These are phyloP conservation scores for Yarrowia galli DNA, from an alignment of 1,139 yeast genomes.

Conservation along the genomic window DNA sequence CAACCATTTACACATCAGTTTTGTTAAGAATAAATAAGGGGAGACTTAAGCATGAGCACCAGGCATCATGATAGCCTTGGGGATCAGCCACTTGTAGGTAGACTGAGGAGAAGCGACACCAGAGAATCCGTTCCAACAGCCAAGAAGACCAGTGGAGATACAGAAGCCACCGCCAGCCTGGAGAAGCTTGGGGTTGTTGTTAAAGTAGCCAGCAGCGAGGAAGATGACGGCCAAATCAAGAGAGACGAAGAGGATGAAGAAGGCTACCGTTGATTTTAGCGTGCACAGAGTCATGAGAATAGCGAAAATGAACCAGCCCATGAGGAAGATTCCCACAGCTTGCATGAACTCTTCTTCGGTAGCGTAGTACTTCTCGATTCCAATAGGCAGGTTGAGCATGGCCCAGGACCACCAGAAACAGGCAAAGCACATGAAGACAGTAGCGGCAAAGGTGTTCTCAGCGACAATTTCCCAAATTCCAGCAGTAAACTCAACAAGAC, in stretches of 20 bases:
- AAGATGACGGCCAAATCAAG: slow-evolving; percentile 72
- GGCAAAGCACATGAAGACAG: slow-evolving; percentile 79
- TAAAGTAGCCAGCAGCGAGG: slow-evolving; percentile 66
- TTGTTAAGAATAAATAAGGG: slow-evolving; percentile 12
- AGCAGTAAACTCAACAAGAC: slow-evolving; percentile 73
- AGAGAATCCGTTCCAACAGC: slow-evolving; percentile 88
- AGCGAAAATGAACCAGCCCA: slow-evolving; percentile 86
- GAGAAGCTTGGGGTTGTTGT: slow-evolving; percentile 50
- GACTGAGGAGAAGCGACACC: slow-evolving; percentile 64
- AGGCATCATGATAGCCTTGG: slow-evolving; percentile 38
- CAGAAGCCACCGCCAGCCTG: slow-evolving; percentile 84
- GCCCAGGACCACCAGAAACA: slow-evolving; percentile 86
- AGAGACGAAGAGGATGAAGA: slow-evolving; percentile 70
- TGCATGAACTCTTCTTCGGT: slow-evolving; percentile 53
- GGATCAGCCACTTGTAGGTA: slow-evolving; percentile 31
- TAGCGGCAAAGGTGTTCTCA: slow-evolving; percentile 89
- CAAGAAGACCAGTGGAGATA: slow-evolving; percentile 71
- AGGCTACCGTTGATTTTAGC: slow-evolving; percentile 78
- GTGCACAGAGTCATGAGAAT: slow-evolving; percentile 71
- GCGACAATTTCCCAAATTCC: slow-evolving; percentile 73
- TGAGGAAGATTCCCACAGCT: slow-evolving; percentile 74
- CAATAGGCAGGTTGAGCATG: slow-evolving; percentile 75
- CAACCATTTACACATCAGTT: not conserved
- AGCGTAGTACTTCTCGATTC: slow-evolving; percentile 65
- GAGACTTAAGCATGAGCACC: slow-evolving; percentile 18